These are phyloP conservation scores for Exophiala bonariae DNA, from an alignment of 2,329 filamentous ascomycete genomes.

Conservation along the genomic window DNA sequence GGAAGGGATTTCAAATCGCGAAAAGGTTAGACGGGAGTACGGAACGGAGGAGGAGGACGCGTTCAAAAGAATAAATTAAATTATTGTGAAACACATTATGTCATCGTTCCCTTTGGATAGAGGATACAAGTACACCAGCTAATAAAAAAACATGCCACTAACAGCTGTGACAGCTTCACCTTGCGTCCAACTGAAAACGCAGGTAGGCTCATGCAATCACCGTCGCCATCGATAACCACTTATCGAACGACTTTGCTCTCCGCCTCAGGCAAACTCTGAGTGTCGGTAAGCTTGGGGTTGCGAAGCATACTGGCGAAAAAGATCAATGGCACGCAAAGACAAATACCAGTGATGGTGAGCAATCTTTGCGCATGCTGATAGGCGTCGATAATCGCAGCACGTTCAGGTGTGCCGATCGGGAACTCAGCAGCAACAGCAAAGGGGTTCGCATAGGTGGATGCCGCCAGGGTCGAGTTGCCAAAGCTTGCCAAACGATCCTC, in stretches of 20 bases:
- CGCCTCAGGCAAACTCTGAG: conserved; percentile 47
- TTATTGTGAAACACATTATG: no score
- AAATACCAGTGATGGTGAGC: conserved; percentile 53
- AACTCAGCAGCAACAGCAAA: conserved; percentile 39
- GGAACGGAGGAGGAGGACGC: no score
- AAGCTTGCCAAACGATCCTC: conserved; percentile 33
- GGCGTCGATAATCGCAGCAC: conserved; percentile 44
- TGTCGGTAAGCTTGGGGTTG: conserved; percentile 46
- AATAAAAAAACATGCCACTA: no score
- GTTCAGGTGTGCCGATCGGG: conserved; percentile 45
- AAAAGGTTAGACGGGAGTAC: no score
- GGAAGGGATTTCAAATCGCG: no score
- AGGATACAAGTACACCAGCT: no score
- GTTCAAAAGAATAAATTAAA: no score
- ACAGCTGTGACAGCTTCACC: no score
- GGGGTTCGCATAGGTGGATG: conserved; percentile 42
- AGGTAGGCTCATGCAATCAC: no score
- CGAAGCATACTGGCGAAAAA: conserved; percentile 46
- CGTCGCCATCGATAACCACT: background rate
- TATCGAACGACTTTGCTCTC: conserved; percentile 30
- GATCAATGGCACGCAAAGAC: conserved; percentile 48
- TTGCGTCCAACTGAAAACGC: no score
- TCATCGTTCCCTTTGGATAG: no score
- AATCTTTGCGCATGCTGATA: conserved; percentile 49
- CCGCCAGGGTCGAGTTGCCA: conserved; percentile 42